These are phyloP conservation scores for Chamaecyparis obtusa DNA, from an alignment of 75 land plant species.

Conservation along the genomic window DNA sequence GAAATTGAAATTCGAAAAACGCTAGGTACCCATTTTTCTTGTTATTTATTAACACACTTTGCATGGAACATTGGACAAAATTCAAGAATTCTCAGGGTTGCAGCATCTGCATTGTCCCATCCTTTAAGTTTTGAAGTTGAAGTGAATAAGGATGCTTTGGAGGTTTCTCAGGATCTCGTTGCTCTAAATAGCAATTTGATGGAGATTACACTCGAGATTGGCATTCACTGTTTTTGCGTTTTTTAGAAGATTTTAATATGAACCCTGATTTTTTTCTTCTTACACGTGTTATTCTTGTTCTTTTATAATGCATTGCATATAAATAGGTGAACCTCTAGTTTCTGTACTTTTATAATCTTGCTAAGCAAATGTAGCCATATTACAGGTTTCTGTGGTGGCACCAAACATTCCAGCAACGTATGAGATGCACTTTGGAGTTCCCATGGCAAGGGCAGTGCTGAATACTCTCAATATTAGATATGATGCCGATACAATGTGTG, in stretches of 20 bases:
- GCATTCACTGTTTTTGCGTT: neutral
- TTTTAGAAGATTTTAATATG: too few relatives aligned
- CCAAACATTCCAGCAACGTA: constrained; percentile 86
- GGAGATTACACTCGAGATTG: neutral
- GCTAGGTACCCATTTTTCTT: too few relatives aligned
- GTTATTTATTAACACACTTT: too few relatives aligned
- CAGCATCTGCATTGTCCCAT: neutral
- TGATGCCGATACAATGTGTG: constrained; percentile 62
- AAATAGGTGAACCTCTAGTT: neutral
- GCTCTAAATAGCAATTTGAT: neutral
- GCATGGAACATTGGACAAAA: too few relatives aligned
- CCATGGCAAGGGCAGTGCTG: constrained; percentile 87
- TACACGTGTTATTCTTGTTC: neutral
- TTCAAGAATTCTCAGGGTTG: too few relatives aligned
- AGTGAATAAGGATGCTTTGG: neutral
- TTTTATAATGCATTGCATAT: neutral
- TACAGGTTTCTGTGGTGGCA: constrained; percentile 78
- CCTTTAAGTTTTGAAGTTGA: neutral
- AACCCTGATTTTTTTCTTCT: neutral
- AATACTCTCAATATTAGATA: constrained; percentile 74
- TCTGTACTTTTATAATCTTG: neutral
- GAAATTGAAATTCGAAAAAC: too few relatives aligned
- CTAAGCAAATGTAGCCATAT: neutral
- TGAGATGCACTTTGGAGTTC: constrained; percentile 93
- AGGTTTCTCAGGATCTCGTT: neutral